A percentile compares a stretch with the other conserved stretches of the same genome.
These are phyloP conservation scores for Kockovaella imperatae DNA, from an alignment of 768 basidiomycete genomes.

Conservation along the genomic window DNA sequence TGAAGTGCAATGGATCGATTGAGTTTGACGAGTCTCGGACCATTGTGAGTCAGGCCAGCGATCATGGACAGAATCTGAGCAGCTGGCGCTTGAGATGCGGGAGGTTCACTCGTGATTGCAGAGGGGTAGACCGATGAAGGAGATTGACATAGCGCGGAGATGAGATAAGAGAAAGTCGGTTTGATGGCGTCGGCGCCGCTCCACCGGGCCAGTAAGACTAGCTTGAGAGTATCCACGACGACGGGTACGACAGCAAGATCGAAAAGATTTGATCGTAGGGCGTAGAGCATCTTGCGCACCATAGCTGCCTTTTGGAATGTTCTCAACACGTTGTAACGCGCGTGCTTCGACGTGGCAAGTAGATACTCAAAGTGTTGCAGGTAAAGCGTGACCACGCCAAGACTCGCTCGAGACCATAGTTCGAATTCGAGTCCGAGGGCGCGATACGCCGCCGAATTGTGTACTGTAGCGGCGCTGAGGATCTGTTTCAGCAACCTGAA, in stretches of 20 bases:
- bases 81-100: slow-evolving; percentile 29
- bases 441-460: slow-evolving; percentile 72
- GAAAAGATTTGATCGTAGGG: slow-evolving; percentile 72
- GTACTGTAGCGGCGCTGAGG: slow-evolving; percentile 70
- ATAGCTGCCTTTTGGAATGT: slow-evolving; percentile 64
- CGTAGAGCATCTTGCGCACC: slow-evolving; percentile 70
- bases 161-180: slow-evolving; percentile 75
- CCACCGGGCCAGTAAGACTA: slow-evolving; percentile 34
- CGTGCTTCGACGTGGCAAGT: slow-evolving; percentile 62
- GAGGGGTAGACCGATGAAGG: slow-evolving; percentile 52
- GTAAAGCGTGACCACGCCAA: slow-evolving; percentile 69
- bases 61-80: slow-evolving; percentile 57
- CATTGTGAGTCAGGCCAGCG: slow-evolving; percentile 56
- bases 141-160: slow-evolving; percentile 59
- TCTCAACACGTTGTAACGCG: slow-evolving; percentile 67
- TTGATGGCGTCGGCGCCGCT: slow-evolving; percentile 53
- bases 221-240: slow-evolving; percentile 47
- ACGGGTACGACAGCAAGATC: slow-evolving; percentile 55
- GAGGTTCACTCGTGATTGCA: slow-evolving; percentile 37
- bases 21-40: slow-evolving; percentile 60
- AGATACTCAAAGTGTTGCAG: slow-evolving; percentile 75
- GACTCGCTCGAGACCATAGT: slow-evolving; percentile 67
- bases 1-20: slow-evolving; percentile 65
- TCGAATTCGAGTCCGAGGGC: slow-evolving; percentile 82
- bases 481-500: background rate